These are phyloP conservation scores for Claviceps africana DNA, from an alignment of 2,329 filamentous ascomycete genomes.

Conservation along the genomic window DNA sequence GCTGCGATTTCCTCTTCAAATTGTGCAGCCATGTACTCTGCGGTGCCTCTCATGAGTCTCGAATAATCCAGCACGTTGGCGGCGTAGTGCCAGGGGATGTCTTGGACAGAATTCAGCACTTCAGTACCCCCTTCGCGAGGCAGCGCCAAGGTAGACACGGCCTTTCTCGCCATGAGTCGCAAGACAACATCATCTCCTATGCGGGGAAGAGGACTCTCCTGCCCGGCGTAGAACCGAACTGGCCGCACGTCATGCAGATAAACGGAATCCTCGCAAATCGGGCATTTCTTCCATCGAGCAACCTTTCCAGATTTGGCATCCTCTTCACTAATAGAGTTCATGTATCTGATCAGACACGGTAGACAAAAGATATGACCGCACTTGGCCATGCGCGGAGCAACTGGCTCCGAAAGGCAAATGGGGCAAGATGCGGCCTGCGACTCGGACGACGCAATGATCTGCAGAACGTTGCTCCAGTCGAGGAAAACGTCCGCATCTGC, in stretches of 20 bases:
- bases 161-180: conserved; percentile 66
- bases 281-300: conserved; percentile 82
- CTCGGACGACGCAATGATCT: conserved; percentile 79
- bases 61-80: conserved; percentile 92
- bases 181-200: conserved; percentile 84
- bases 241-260: conserved; percentile 82
- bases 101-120: conserved; percentile 51
- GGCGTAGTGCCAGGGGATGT: conserved; percentile 89
- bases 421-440: conserved; percentile 84
- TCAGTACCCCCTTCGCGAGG: conserved; percentile 68
- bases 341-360: conserved; percentile 84
- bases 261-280: conserved; percentile 88
- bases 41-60: conserved; percentile 85
- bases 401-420: conserved; percentile 84
- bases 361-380: conserved; percentile 97
- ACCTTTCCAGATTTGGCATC: conserved; percentile 53
- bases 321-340: conserved; percentile 71
- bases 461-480: conserved; percentile 81
- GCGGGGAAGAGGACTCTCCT: conserved; percentile 66
- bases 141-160: conserved; percentile 72
- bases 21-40: conserved; percentile 72
- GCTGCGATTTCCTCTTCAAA: conserved; percentile 67
- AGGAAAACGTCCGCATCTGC: conserved; percentile 77
- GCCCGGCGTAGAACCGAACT: conserved; percentile 80
- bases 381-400: conserved; percentile 89